A percentile compares a stretch with the other conserved stretches of the same genome.
phyloP scores from a whole-genome alignment of 2,329 filamentous ascomycete species.

The Xylaria sp. region DNA sequence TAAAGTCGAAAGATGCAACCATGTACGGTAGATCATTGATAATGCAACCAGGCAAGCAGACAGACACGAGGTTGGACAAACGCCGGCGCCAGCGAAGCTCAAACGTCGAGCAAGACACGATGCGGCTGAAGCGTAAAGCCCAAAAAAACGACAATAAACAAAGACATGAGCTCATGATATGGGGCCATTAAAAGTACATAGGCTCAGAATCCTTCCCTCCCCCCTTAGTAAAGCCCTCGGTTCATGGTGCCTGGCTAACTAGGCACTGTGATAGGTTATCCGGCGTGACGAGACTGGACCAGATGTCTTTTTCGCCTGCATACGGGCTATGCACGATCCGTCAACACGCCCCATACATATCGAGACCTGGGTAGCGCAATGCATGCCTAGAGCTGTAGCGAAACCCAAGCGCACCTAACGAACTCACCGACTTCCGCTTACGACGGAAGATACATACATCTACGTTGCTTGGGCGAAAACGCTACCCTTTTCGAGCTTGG shows the following conservation, averaged over 20 bases:
- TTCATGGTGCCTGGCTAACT: constrained; percentile 25
- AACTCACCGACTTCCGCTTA: constrained; percentile 24
- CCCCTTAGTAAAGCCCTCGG: neutral
- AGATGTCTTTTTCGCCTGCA: constrained; percentile 12
- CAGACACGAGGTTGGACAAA: constrained; percentile 29
- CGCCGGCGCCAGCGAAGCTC: constrained; percentile 1
- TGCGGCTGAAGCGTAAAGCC: constrained; percentile 18
- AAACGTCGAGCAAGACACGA: constrained; percentile 7
- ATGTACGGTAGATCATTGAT: constrained; percentile 25
- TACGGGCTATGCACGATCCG: constrained; percentile 19
- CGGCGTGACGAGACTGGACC: constrained; percentile 18
- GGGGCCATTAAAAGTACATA: neutral
- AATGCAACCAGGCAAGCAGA: constrained; percentile 22
- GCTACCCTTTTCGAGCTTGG: neutral
- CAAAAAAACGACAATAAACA: neutral
- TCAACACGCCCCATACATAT: constrained; percentile 9
- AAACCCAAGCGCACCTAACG: constrained; percentile 6
- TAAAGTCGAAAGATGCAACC: constrained; percentile 18
- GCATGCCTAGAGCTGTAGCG: constrained; percentile 8
- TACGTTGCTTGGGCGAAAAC: constrained; percentile 2
- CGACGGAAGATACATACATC: neutral
- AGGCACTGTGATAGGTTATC: constrained; percentile 20
- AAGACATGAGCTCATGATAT: constrained; percentile 9
- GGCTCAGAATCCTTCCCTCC: constrained; percentile 2
- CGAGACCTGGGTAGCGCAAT: constrained; percentile 18